Evolutionary conservation across 2,329 filamentous ascomycete genomes (phyloP), one percentile per base, ranked within the genome.

Genomic region (Scedosporium aurantiacum): DNA sequence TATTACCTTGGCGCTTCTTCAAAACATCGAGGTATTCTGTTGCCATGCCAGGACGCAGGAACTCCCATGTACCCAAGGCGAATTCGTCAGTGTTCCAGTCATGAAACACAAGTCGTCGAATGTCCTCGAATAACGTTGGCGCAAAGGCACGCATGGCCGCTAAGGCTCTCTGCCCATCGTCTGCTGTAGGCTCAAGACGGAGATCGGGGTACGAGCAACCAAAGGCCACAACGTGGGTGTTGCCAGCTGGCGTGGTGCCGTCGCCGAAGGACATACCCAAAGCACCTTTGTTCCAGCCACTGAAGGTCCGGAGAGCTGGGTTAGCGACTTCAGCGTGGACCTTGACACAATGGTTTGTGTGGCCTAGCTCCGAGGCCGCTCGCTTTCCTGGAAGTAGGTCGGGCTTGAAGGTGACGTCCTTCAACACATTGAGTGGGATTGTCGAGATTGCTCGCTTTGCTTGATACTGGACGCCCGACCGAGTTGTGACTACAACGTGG

Each of bases 21-120:
- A 80, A 70, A n/a, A 72, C 72, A 0, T 73, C 68, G 0, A 79
- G 67, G 60, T 78, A 73, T 1, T 67, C 70, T 0, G 69, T 68
- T 4, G 78, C 57, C 4, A 79, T 64, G 3, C 71, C 68, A 0
- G 76, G 76, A 0, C 67, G 64, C 0, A 72, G 69, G 57, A 75
- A 78, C 65, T 64, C 70, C 69, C 70, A 76, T 4, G 75, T 76
- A 1, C 77, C 76, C 61, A 78, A 75, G 0, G 77, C 72, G 59
- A 74, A 80, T 28, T 76, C 72, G 54, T 80, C 78, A 55, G 74
- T 75, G 7, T 68, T 72, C 78, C 78, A 80, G 61, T 80, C 78
- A 56, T 80, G 77, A 47, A 78, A 79, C 0, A 79, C 74, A 37
- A 37, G 32, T 37, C 10, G 32, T 12, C 10, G 32, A 37, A 37